Evolutionary conservation across 176 grass and related monocot species (phyloP).

Genomic region (Zea mays): Zm-B73-REFERENCE-NAM-5.0 NC_050099.1:178291501-178292000

Average conservation of each 20-base stretch:
- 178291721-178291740: conserved; percentile 6
- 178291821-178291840: neutral
- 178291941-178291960: neutral
- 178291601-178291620: conserved; percentile 98
- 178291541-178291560: conserved; percentile 82
- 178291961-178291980: neutral
- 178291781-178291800: conserved; percentile 3
- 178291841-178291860: neutral
- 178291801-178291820: neutral
- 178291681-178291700: conserved; percentile 12
- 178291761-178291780: conserved; percentile 21
- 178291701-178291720: neutral
- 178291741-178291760: conserved; percentile 23
- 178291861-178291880: neutral
- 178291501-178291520: conserved; percentile 91
- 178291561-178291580: conserved; percentile 90
- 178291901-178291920: neutral
- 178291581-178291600: conserved; percentile 97
- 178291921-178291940: neutral
- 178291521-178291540: conserved; percentile 87
- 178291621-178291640: conserved; percentile 86
- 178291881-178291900: neutral
- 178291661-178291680: neutral
- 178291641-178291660: conserved; percentile 9
- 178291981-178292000: neutral